Conservation (phyloP, 2,329 filamentous ascomycete species). For the Tolypocladium pustulatum region DNA sequence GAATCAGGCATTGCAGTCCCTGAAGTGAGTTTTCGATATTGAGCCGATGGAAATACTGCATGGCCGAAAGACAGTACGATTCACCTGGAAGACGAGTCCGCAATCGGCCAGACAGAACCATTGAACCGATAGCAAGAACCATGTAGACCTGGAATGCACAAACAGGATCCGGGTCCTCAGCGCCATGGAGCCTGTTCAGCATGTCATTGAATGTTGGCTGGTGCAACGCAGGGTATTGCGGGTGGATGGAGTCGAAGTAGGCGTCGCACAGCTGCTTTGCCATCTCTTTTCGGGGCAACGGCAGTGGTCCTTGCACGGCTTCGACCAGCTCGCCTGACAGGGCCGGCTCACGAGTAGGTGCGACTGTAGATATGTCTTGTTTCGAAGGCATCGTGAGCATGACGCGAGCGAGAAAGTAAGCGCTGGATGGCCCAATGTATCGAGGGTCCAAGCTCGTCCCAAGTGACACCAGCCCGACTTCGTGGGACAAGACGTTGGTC, state of each 20-base stretch:
- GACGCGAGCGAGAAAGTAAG: conserved; percentile 40
- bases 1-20: conserved; percentile 36
- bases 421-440: conserved; percentile 46
- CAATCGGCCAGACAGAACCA: conserved; percentile 16
- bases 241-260: conserved; percentile 38
- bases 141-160: conserved; percentile 38
- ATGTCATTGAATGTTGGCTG: conserved; percentile 28
- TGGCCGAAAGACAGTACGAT: conserved; percentile 36
- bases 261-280: conserved; percentile 29
- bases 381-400: conserved; percentile 21
- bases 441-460: conserved; percentile 34
- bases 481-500: conserved; percentile 27
- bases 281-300: conserved; percentile 20
- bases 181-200: conserved; percentile 24
- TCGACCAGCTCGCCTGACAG: conserved; percentile 16
- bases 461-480: conserved; percentile 42
- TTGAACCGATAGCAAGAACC: conserved; percentile 33
- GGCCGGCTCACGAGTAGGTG: not conserved
- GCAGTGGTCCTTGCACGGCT: conserved; percentile 18
- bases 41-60: conserved; percentile 33
- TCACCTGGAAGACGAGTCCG: conserved; percentile 33
- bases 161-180: conserved; percentile 15
- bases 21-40: conserved; percentile 36
- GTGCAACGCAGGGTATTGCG: conserved; percentile 39
- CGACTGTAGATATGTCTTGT: not conserved